Conservation (phyloP, 2,329 filamentous ascomycete species). For the Pseudocercospora macadamiae region DNA sequence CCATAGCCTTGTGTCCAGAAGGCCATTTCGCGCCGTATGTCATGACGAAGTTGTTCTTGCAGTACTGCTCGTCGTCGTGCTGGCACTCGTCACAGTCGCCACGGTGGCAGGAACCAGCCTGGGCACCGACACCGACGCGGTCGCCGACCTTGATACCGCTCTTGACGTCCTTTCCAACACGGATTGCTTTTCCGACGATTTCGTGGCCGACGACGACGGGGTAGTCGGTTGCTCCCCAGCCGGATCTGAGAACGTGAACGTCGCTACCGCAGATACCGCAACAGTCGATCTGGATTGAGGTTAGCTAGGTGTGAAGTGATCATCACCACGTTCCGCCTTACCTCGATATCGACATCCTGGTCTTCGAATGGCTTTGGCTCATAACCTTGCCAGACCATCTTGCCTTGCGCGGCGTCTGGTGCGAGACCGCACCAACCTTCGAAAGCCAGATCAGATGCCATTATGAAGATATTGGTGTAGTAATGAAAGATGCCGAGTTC, state of each 20-base stretch:
- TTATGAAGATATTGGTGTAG: conserved; percentile 5
- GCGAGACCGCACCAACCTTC: conserved; percentile 61
- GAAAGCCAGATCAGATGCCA: conserved; percentile 51
- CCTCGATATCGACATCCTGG: conserved; percentile 44
- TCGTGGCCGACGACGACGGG: conserved; percentile 39
- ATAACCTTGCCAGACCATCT: conserved; percentile 57
- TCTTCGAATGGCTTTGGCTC: conserved; percentile 44
- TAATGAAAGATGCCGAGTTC: not conserved
- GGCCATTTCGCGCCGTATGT: conserved; percentile 33
- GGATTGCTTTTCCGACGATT: conserved; percentile 40
- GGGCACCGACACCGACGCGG: conserved; percentile 55
- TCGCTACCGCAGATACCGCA: conserved; percentile 42
- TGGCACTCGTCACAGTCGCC: conserved; percentile 58
- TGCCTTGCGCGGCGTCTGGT: conserved; percentile 53
- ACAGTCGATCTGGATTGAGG: conserved; percentile 36
- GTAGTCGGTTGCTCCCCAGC: conserved; percentile 41
- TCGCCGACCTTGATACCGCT: conserved; percentile 42
- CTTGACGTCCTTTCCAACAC: conserved; percentile 37
- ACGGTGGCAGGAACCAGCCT: conserved; percentile 52
- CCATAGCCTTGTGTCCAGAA: conserved; percentile 55
- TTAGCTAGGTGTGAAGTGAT: not conserved
- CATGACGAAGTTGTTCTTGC: conserved; percentile 35
- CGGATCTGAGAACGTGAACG: conserved; percentile 39
- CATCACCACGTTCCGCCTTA: no score
- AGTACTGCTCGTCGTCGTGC: conserved; percentile 49